Conservation (phyloP, 306 rosid species). For the Vicia sativa region DNA sequence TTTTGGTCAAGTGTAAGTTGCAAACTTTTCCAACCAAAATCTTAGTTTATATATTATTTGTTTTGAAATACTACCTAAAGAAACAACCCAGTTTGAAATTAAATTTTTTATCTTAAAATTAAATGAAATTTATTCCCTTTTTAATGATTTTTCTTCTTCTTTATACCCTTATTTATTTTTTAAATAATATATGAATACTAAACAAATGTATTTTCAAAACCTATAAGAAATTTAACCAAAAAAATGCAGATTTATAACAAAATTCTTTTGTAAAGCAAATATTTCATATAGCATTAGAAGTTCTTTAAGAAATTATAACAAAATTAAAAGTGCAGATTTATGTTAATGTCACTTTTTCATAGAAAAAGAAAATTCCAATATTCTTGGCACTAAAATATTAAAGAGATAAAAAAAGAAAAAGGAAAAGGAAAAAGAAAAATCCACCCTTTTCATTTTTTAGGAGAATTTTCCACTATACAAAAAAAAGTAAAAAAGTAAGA, state of each 20-base stretch:
- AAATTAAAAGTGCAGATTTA: background rate
- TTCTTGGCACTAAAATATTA: background rate
- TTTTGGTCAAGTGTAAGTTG: background rate
- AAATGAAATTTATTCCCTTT: background rate
- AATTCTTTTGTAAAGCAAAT: background rate
- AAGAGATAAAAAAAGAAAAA: background rate
- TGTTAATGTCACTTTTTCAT: background rate
- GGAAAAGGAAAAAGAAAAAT: background rate
- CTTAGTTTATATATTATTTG: background rate
- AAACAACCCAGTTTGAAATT: background rate
- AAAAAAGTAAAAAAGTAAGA: background rate
- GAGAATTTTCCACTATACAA: conserved; percentile 42
- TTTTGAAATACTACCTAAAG: background rate
- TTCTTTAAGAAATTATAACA: background rate
- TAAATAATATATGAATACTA: background rate
- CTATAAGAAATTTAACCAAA: background rate
- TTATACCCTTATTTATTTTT: background rate
- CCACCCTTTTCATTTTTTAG: conserved; percentile 31
- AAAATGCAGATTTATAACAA: no score
- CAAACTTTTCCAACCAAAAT: background rate
- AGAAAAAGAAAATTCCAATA: no score
- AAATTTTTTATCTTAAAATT: background rate
- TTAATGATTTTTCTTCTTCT: background rate
- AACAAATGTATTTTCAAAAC: background rate
- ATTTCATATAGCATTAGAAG: no score